Evolutionary conservation across 2,329 filamentous ascomycete genomes (phyloP), one percentile per base, ranked within the genome.

Genomic region (Sordariomycetes sp.): DNA sequence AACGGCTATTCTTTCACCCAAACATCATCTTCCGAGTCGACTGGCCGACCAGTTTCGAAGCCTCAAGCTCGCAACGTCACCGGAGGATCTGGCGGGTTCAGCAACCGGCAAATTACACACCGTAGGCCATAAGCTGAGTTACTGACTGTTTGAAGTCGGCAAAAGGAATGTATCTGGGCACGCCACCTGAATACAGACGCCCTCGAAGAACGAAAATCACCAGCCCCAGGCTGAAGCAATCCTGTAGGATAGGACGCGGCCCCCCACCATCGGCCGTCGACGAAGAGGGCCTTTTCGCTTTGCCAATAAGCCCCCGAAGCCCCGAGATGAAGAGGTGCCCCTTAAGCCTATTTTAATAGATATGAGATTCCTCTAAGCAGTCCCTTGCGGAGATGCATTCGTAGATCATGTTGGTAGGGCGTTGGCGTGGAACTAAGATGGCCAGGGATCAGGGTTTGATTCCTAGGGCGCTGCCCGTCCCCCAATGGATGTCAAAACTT

Each of bases 261-360:
- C 10, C 22, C 45, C 20, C 45, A n/a, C 10, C 68, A 70, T 59
- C 67, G 72, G 59, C 36, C 17, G 36, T 48, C 80, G 45, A 78
- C 0, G 86, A 90, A 62, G 90, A 95, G 59, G 91, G 88, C 48
- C 76, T 96, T 2, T 96, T 96, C 66, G 90, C 90, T 0, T 78
- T 95, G 56, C 90, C 89, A 1, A 82, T 96, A 72, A 92, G 88
- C 65, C 90, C 90, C 1, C 78, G 90, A 55, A 91, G 88, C 64
- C 90, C 90, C 0, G 90, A 95, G 63, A 90, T 94, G 76, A 83
- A 84, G 56, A 88, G 84, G 63, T 91, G 88, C 65, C 90, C 90
- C 0, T 96, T 96, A 66, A 82, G 79, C 63, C 71, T 80, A 28
- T 61, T 80, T 57, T 71, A 62, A 55, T 28, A 39, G 53, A 55